Conservation (phyloP, 139 green algal species). For the Gonium pectorale region DNA sequence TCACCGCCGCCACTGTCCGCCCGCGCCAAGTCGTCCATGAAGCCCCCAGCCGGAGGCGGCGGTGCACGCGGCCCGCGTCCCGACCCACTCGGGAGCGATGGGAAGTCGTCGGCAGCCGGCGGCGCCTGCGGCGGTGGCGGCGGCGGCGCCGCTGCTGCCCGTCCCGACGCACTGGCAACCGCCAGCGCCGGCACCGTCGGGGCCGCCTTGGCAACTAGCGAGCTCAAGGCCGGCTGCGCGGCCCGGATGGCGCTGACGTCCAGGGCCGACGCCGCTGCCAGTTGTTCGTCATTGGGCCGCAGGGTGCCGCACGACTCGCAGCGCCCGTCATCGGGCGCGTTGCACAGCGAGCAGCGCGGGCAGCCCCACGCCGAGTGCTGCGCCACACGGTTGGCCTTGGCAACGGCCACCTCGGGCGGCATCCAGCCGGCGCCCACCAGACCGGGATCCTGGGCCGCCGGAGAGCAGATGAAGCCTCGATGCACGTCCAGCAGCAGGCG, state of each 20-base stretch:
- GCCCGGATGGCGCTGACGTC: not conserved
- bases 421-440: slow-evolving; percentile 66
- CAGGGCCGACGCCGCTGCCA: not conserved
- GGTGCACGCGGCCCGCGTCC: no score
- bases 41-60: not conserved
- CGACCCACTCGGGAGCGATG: not conserved
- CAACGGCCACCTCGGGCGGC: slow-evolving; percentile 76
- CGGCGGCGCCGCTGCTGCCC: not conserved
- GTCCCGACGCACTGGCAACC: not conserved
- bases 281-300: slow-evolving; percentile 23
- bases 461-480: slow-evolving; percentile 52
- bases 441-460: slow-evolving; percentile 21
- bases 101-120: slow-evolving; percentile 24
- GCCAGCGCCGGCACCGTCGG: not conserved
- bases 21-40: not conserved
- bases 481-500: slow-evolving; percentile 72
- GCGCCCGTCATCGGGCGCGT: slow-evolving; percentile 34
- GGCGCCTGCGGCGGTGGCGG: not conserved
- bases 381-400: slow-evolving; percentile 60
- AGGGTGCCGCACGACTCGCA: slow-evolving; percentile 37
- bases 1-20: not conserved
- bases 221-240: not conserved
- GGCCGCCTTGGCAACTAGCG: not conserved
- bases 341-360: slow-evolving; percentile 44
- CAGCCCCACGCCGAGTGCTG: slow-evolving; percentile 42